Conservation (phyloP, 441 rosid genomes). For the Arabidopsis hybrid region DNA sequence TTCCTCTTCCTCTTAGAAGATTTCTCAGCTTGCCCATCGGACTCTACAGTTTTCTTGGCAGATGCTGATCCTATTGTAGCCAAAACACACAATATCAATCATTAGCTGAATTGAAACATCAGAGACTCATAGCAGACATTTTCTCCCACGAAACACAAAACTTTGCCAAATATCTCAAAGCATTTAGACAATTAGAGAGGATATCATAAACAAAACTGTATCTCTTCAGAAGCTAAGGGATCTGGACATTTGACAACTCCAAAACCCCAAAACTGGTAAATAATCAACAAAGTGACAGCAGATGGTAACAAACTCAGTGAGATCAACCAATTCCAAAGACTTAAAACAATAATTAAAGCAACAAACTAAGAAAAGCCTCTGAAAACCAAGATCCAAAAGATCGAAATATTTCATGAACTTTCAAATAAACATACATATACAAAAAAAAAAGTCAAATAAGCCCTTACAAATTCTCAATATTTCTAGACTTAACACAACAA, state of each 20-base stretch:
- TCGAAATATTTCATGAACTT: conserved; percentile 1
- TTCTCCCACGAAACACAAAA: background rate
- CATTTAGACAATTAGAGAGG: background rate
- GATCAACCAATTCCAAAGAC: conserved; percentile 24
- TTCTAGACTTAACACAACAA: background rate
- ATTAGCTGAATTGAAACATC: background rate
- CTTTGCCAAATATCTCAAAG: background rate
- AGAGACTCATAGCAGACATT: background rate
- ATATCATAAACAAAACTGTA: background rate
- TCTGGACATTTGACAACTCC: background rate
- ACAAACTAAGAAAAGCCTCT: conserved; percentile 13
- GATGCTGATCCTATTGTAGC: conserved; percentile 51
- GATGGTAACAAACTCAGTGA: conserved; percentile 9
- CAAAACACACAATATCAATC: conserved; percentile 27
- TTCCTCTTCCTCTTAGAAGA: conserved; percentile 89
- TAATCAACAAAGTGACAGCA: conserved; percentile 10
- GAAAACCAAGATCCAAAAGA: conserved; percentile 19
- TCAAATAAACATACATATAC: background rate
- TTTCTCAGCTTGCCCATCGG: conserved; percentile 64
- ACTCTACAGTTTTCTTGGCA: conserved; percentile 54
- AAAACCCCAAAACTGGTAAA: background rate
- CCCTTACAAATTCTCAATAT: background rate
- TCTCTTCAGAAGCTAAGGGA: background rate
- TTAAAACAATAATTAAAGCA: conserved; percentile 1
- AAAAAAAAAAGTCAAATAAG: background rate